Percentiles rank a stretch among this genome's conserved stretches.
These are phyloP conservation scores for Actinomucor elegans DNA, from an alignment of 371 early-diverging fungal species.

Conservation along the genomic window DNA sequence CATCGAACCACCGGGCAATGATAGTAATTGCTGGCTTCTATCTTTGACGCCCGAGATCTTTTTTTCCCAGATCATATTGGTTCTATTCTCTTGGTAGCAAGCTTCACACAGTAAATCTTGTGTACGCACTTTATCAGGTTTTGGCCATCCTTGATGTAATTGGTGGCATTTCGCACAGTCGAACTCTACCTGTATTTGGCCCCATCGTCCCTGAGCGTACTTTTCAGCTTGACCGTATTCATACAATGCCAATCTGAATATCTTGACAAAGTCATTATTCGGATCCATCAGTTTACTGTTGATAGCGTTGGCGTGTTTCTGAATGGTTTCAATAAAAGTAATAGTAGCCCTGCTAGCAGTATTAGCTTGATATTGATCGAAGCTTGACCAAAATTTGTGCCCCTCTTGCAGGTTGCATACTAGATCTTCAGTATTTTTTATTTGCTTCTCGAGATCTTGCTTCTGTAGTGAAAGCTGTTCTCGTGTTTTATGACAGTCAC, in stretches of 20 bases:
- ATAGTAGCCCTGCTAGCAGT: slow-evolving; percentile 5
- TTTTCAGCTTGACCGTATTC: slow-evolving; percentile 33
- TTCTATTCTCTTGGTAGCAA: slow-evolving; percentile 35
- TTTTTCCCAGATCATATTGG: slow-evolving; percentile 45
- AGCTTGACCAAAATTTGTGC: slow-evolving; percentile 12
- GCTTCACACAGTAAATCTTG: slow-evolving; percentile 30
- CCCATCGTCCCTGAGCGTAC: slow-evolving; percentile 32
- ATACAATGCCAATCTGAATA: slow-evolving; percentile 29
- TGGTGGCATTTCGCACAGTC: slow-evolving; percentile 33
- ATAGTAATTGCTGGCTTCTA: slow-evolving; percentile 16
- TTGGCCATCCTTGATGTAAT: slow-evolving; percentile 31
- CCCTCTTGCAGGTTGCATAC: slow-evolving; percentile 16
- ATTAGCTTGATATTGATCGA: slow-evolving; percentile 16
- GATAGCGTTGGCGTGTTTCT: slow-evolving; percentile 3
- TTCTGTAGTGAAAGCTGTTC: slow-evolving; percentile 9
- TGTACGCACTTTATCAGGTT: slow-evolving; percentile 38
- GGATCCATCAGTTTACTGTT: slow-evolving; percentile 3
- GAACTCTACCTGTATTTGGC: slow-evolving; percentile 22
- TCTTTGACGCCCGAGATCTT: slow-evolving; percentile 24
- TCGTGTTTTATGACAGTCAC: slow-evolving; percentile 9
- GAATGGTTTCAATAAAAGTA: slow-evolving; percentile 13
- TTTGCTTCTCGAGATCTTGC: slow-evolving; percentile 2
- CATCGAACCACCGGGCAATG: slow-evolving; percentile 12
- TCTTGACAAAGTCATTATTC: slow-evolving; percentile 20
- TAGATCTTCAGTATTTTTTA: slow-evolving; percentile 3